Evolutionary conservation across 1,284 basidiomycete genomes (phyloP), one percentile per base, ranked within the genome.

Genomic region (Ustilago bromivora): DNA sequence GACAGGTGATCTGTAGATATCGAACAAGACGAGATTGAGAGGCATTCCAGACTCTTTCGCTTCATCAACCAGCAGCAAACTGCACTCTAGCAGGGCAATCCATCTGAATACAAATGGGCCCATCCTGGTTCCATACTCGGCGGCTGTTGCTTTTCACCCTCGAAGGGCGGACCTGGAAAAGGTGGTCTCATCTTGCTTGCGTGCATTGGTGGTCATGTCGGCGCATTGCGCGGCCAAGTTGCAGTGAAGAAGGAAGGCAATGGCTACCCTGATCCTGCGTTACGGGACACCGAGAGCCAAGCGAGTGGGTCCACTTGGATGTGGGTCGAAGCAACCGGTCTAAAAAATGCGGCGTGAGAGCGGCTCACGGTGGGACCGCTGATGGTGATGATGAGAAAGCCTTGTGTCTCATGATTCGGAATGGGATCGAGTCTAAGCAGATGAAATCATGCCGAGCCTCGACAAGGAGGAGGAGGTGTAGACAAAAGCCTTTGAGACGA

Each of bases 41-140:
- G 23, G 43, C 43, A 62, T 56, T 55, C 53, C 61, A 62, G 53
- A 46, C 61, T 46, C 36, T 57, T 55, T 63, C 43, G 17, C 11
- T 1, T 31, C 10, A 17, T 13, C n/a, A 23, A 12, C 17, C 52
- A 17, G 2, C 52, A 28, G 23, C 23, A 28, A 28, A 28, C 23
- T 28, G 23, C 23, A 28, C 23, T 28, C 23, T 28, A 28, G 23
- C 23, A 28, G 23, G 23, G 23, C 23, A 28, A 28, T 28, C 23
- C 23, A 28, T 28, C 5, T 7, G 34, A 34, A 12, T 35, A 17
- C 36, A 10, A 19, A 9, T 19, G n/a, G 7, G 43, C 3, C 43
- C 7, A 46, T 46, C 43, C 15, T 40, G 34, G 3, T 13, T 54
- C 19, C 53, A 54, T 54, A 54, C 36, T 38, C 34, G 34, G n/a